Conservation (phyloP, 2,329 filamentous ascomycete genomes). For the Hymenotorrendiella dingleyae region DNA sequence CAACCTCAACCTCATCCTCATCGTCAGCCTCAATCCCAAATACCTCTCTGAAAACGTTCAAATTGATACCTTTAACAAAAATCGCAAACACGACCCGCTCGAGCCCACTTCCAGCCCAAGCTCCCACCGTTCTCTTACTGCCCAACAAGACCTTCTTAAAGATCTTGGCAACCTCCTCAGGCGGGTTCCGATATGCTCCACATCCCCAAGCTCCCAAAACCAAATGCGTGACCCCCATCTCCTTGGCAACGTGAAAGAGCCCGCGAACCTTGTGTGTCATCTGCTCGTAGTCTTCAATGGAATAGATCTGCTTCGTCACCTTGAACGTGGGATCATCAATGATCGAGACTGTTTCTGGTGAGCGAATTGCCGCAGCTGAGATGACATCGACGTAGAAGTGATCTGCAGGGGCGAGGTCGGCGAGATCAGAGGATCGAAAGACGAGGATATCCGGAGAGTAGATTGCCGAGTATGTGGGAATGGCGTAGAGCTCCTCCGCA, state of each 20-base stretch:
- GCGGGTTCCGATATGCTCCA: conserved; percentile 60
- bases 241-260: conserved; percentile 36
- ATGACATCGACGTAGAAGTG: conserved; percentile 23
- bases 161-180: conserved; percentile 53
- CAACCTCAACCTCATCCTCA: too few species aligned
- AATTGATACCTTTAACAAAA: conserved; percentile 45
- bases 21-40: too few species aligned
- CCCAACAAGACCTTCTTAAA: conserved; percentile 44
- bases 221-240: conserved; percentile 49
- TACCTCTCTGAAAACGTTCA: conserved; percentile 41
- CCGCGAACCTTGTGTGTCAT: conserved; percentile 27
- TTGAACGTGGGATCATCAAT: too few species aligned
- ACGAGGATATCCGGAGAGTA: conserved; percentile 55
- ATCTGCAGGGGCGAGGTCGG: conserved; percentile 36
- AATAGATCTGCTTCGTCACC: conserved; percentile 7
- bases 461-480: conserved; percentile 38
- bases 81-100: conserved; percentile 35
- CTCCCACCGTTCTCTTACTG: conserved; percentile 30
- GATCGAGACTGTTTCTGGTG: conserved; percentile 15
- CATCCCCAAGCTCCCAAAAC: conserved; percentile 66
- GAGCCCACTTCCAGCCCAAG: background rate
- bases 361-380: conserved; percentile 18
- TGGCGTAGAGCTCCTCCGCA: conserved; percentile 32
- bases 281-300: conserved; percentile 26
- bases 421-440: conserved; percentile 35